phyloP scores from a whole-genome alignment of 371 early-diverging fungal species.

The Mortierella sp. region DNA sequence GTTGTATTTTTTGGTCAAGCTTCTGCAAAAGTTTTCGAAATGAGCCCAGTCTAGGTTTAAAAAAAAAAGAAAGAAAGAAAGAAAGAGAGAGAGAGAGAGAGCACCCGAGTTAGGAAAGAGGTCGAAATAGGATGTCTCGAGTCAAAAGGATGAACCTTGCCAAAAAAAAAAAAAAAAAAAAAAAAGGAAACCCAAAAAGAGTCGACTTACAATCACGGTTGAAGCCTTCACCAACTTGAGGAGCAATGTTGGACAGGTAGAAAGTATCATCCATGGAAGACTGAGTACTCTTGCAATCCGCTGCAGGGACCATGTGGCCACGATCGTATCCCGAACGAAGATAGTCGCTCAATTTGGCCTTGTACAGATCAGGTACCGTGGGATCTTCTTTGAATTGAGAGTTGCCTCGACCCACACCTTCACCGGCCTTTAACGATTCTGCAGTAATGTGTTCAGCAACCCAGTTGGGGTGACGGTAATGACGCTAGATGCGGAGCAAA shows the following conservation, averaged over 20 bases:
- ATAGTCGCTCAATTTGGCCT: constrained; percentile 78
- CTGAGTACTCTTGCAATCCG: constrained; percentile 76
- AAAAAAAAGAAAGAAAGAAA: constrained; percentile 1
- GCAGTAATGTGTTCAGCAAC: constrained; percentile 82
- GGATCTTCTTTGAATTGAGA: constrained; percentile 79
- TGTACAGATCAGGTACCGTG: constrained; percentile 70
- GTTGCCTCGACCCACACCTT: constrained; percentile 69
- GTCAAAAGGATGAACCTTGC: neutral
- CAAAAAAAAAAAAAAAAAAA: neutral
- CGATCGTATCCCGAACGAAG: constrained; percentile 80
- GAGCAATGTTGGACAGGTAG: constrained; percentile 80
- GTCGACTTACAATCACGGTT: constrained; percentile 75
- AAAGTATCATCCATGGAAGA: constrained; percentile 85
- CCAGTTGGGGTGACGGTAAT: constrained; percentile 88
- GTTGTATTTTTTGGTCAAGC: constrained; percentile 67
- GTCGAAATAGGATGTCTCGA: neutral
- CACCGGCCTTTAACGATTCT: constrained; percentile 63
- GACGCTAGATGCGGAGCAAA: constrained; percentile 60
- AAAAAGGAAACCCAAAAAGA: neutral
- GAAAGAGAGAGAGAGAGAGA: constrained; percentile 6
- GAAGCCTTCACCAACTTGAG: constrained; percentile 87
- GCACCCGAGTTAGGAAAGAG: neutral
- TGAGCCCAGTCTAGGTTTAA: constrained; percentile 87
- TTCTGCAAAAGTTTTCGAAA: constrained; percentile 80
- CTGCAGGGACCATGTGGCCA: constrained; percentile 90